Evolutionary conservation across 306 rosid genomes (phyloP).

Genomic region (Begonia masoniana): DNA sequence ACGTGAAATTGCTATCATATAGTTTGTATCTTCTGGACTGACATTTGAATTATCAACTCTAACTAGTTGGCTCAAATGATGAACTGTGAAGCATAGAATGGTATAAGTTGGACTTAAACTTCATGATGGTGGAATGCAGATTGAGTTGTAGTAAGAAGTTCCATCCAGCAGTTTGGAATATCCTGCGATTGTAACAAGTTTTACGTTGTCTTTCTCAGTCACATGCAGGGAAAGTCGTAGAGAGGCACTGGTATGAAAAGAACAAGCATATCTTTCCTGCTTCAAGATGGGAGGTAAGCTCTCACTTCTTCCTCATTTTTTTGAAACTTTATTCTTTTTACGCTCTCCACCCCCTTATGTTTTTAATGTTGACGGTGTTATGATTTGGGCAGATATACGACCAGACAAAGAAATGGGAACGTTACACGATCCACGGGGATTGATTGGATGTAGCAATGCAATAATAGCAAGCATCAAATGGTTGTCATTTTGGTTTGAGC

Average conservation of each 20-base stretch:
- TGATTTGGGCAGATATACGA: conserved; percentile 33
- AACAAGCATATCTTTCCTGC: conserved; percentile 97
- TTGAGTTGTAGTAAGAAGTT: no score
- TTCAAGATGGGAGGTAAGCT: conserved; percentile 89
- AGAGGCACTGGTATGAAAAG: conserved; percentile 98
- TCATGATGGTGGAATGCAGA: neutral
- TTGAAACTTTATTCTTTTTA: neutral
- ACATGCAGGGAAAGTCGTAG: conserved; percentile 96
- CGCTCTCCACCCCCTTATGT: neutral
- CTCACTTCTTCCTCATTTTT: conserved; percentile 7
- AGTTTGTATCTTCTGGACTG: no score
- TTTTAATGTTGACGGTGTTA: neutral
- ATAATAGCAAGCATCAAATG: no score
- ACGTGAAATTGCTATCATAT: no score
- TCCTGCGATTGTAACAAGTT: neutral
- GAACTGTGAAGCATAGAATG: no score
- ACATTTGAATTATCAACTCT: no score
- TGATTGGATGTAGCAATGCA: conserved; percentile 12
- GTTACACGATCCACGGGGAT: conserved; percentile 63
- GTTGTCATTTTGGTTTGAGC: neutral
- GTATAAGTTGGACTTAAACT: neutral
- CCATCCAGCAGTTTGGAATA: no score
- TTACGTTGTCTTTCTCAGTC: conserved; percentile 34
- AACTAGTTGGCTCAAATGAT: no score
- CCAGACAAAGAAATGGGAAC: conserved; percentile 60